A percentile compares a stretch with the other conserved stretches of the same genome.
Evolutionary conservation across 495 filamentous ascomycete genomes (phyloP).

Genomic region (Penicillium crystallinum): DNA sequence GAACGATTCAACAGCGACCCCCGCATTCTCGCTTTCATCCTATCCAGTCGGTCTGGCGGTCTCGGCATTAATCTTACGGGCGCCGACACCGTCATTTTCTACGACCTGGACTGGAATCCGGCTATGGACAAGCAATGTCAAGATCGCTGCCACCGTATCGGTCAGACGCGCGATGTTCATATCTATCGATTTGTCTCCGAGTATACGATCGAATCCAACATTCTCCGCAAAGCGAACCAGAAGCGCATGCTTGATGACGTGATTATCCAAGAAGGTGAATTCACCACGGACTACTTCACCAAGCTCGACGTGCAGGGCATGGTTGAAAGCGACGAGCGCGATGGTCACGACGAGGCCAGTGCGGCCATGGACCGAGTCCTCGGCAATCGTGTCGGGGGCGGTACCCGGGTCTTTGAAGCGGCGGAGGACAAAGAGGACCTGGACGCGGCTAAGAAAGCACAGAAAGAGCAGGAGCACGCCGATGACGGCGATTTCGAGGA

Average conservation of each 20-base stretch:
- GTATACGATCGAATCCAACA: slow-evolving; percentile 98
- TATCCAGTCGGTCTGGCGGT: slow-evolving; percentile 90
- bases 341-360: slow-evolving; percentile 59
- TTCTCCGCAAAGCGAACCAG: slow-evolving; percentile 91
- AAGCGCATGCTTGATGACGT: slow-evolving; percentile 98
- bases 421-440: slow-evolving; percentile 93
- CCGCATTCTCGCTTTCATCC: slow-evolving; percentile 89
- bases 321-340: slow-evolving; percentile 55
- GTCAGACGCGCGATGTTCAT: slow-evolving; percentile 95
- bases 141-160: slow-evolving; percentile 95
- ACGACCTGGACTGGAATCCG: slow-evolving; percentile 99
- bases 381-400: slow-evolving; percentile 49
- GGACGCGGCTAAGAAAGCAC: slow-evolving; percentile 75
- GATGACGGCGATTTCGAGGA: slow-evolving; percentile 94
- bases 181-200: slow-evolving; percentile 97
- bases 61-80: slow-evolving; percentile 96
- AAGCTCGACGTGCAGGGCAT: slow-evolving; percentile 67
- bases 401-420: slow-evolving; percentile 66
- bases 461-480: slow-evolving; percentile 79
- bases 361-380: slow-evolving; percentile 86
- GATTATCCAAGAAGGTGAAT: slow-evolving; percentile 97
- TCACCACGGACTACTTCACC: slow-evolving; percentile 96
- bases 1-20: slow-evolving; percentile 95
- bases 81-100: slow-evolving; percentile 98
- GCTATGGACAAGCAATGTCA: slow-evolving; percentile 99